phyloP scores from a whole-genome alignment of 83 land plant genomes.

The Thuja plicata region DNA sequence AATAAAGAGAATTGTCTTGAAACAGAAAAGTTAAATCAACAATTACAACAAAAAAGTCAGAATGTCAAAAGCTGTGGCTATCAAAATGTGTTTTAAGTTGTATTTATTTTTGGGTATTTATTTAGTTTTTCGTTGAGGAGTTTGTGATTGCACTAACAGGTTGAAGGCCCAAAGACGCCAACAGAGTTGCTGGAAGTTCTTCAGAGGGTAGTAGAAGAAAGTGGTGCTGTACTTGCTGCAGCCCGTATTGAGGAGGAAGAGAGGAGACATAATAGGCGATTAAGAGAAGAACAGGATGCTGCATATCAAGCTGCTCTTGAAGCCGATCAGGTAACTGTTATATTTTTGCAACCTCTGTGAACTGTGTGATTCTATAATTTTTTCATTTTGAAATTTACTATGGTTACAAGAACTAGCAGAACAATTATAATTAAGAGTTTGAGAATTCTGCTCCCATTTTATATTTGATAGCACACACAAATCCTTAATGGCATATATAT shows the following conservation, averaged over 20 bases:
- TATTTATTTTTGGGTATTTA: not conserved
- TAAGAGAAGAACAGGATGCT: constrained; percentile 99
- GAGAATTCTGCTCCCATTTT: not conserved
- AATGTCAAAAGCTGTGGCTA: not conserved
- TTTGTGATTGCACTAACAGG: constrained; percentile 32
- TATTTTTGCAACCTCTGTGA: not conserved
- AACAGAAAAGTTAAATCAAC: not conserved
- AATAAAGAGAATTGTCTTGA: not conserved
- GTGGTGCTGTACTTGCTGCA: constrained; percentile 72
- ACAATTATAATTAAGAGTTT: not conserved
- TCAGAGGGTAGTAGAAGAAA: constrained; percentile 93
- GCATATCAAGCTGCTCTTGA: constrained; percentile 94
- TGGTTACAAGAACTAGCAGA: not conserved
- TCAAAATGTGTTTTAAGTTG: not conserved
- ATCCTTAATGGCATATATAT: not conserved
- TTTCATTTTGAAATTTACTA: not conserved
- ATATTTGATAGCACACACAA: not conserved
- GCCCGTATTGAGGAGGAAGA: constrained; percentile 96
- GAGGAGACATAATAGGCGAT: constrained; percentile 74
- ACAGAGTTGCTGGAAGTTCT: constrained; percentile 70
- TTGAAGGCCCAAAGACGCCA: constrained; percentile 89
- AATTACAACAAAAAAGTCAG: not conserved
- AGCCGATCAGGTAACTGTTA: constrained; percentile 82
- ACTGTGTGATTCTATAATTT: not conserved
- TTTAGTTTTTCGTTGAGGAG: not conserved